Percentiles rank a stretch among this genome's conserved stretches.
These are phyloP conservation scores for Naganishia cerealis DNA, from an alignment of 1,284 basidiomycete genomes.

Conservation along the genomic window DNA sequence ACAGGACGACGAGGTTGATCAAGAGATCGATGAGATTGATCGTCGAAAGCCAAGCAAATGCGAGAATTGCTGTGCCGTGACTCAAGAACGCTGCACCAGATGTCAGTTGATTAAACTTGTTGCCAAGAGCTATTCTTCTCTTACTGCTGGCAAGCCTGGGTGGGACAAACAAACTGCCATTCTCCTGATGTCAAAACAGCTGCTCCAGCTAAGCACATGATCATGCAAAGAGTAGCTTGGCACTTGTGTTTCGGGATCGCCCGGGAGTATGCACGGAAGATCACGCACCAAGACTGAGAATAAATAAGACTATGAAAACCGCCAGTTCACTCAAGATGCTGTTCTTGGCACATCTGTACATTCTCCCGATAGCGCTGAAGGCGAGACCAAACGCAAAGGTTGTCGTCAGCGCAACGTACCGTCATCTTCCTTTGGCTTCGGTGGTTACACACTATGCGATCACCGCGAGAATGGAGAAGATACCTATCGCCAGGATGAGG, in stretches of 20 bases:
- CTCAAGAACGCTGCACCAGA: neutral
- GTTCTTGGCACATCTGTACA: conserved; percentile 12
- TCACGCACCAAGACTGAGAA: conserved; percentile 12
- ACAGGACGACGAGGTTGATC: neutral
- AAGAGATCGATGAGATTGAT: neutral
- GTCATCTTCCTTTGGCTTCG: too few species aligned
- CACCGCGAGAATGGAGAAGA: neutral
- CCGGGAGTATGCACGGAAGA: too few species aligned
- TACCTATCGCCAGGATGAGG: neutral
- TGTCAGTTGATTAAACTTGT: too few species aligned
- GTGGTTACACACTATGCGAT: conserved; percentile 4
- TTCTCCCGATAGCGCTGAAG: neutral
- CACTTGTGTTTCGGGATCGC: too few species aligned
- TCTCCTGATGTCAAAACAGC: neutral
- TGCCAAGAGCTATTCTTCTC: neutral
- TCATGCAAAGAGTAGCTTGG: too few species aligned
- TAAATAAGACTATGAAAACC: neutral
- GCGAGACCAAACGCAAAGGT: neutral
- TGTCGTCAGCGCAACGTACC: too few species aligned
- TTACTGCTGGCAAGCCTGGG: conserved; percentile 2
- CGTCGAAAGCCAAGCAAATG: conserved; percentile 11
- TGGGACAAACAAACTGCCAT: conserved; percentile 7
- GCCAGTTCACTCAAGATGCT: neutral
- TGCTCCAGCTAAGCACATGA: neutral
- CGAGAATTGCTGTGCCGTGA: conserved; percentile 8